Evolutionary conservation across 2,329 filamentous ascomycete species (phyloP), one percentile per base, ranked within the genome.

Genomic region (Pseudohalonectria lignicola): DNA sequence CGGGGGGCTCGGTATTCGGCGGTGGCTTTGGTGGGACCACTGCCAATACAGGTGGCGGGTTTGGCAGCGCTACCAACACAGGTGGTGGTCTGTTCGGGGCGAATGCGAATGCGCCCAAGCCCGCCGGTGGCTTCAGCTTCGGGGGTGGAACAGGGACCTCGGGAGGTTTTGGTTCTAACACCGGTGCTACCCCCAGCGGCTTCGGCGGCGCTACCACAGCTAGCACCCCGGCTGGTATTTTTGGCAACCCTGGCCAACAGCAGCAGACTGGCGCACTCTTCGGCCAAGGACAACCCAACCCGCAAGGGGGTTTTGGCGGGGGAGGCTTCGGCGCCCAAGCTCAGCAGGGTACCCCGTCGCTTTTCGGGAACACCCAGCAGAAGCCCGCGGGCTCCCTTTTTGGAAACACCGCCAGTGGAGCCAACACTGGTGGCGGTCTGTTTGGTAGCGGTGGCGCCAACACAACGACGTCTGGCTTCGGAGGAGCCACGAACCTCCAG

Each of bases 371-470:
- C 25, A 34, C 31, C 18, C 37, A 37, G 37, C 36, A 32, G 17
- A 28, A 38, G 16, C 31, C 30, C 21, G 36, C 15, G 16, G 36
- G 36, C 20, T 16, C 15, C 11, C 15, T 38, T 46, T 45, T 39
- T 38, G 45, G 25, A 3, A 25, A 33, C 11, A 37, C 40, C 12
- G 19, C 19, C 15, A 36, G 37, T 4, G 31, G 20, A 15, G 36
- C 40, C 9, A 57, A 55, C 12, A 49, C 52, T 4, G 51, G 56
- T 5, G 49, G 49, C 21, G 53, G 54, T 17, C 53, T 62, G 12
- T 77, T 76, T 47, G 71, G 71, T 34, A 57, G 57, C 41, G 55
- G 50, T 29, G 54, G 62, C 1, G 39, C 43, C 13, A 42, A 46
- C 15, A 42, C 34, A 3, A 34, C 31, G n/a, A 5, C 29, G 2